phyloP scores from a whole-genome alignment of 352 stramenopile species.

The Phytopythium mirpurense region DNA sequence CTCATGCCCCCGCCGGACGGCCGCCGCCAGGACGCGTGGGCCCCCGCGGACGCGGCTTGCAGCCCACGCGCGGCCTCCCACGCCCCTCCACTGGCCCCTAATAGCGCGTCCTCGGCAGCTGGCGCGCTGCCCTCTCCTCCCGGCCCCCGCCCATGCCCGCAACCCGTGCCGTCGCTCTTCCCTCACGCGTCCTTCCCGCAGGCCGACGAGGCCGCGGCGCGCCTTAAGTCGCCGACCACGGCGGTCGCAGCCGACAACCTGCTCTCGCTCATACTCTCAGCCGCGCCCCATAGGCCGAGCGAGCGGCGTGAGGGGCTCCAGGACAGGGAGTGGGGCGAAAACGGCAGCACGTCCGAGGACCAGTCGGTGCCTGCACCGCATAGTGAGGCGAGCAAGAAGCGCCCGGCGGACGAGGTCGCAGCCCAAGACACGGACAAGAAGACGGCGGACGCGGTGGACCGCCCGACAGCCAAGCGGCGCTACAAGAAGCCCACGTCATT shows the following conservation, averaged over 20 bases:
- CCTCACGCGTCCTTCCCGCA: constrained; percentile 19
- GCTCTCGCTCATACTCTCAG: constrained; percentile 25
- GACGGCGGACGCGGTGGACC: neutral
- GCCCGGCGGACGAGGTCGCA: neutral
- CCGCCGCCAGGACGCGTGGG: constrained; percentile 1
- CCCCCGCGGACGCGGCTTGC: neutral
- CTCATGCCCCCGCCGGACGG: constrained; percentile 2
- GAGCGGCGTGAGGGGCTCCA: too few species aligned
- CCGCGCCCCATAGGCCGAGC: neutral
- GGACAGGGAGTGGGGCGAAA: too few species aligned
- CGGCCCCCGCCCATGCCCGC: neutral
- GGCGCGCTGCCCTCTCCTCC: neutral
- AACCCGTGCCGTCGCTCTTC: constrained; percentile 9
- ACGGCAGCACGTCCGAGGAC: constrained; percentile 14
- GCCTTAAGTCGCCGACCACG: constrained; percentile 3
- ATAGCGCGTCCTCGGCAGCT: too few species aligned
- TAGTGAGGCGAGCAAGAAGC: constrained; percentile 1
- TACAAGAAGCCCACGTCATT: constrained; percentile 36
- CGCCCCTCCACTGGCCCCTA: too few species aligned
- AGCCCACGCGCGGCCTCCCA: neutral
- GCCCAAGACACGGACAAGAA: neutral
- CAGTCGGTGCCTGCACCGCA: constrained; percentile 1
- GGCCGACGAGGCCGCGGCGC: constrained; percentile 10
- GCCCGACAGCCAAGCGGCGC: constrained; percentile 11
- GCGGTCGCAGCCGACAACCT: constrained; percentile 18